phyloP scores from a whole-genome alignment of 441 rosid genomes.

The Jatropha multifida region DNA sequence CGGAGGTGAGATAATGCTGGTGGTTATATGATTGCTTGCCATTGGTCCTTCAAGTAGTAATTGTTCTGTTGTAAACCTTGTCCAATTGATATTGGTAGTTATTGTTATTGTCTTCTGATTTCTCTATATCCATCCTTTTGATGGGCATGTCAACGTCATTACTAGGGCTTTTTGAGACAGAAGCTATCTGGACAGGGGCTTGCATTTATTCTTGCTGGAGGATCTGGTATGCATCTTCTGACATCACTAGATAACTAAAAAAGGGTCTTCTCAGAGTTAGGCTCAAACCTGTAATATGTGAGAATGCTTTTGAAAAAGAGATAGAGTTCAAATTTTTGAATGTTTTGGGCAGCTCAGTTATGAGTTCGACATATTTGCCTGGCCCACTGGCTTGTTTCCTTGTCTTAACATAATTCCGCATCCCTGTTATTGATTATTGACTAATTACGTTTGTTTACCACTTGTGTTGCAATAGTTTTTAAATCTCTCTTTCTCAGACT shows the following conservation, averaged over 20 bases:
- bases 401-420: background rate
- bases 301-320: constrained; percentile 12
- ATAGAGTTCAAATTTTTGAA: constrained; percentile 1
- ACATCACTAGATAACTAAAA: constrained; percentile 9
- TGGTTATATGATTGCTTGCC: constrained; percentile 14
- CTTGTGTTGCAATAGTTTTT: background rate
- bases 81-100: background rate
- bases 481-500: constrained; percentile 8
- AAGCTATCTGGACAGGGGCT: constrained; percentile 92
- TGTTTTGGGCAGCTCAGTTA: constrained; percentile 13
- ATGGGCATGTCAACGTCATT: constrained; percentile 23
- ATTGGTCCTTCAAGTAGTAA: background rate
- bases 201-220: constrained; percentile 91
- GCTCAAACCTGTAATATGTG: constrained; percentile 2
- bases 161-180: constrained; percentile 88
- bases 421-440: background rate
- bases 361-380: background rate
- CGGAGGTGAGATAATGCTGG: constrained; percentile 59
- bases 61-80: background rate
- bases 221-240: constrained; percentile 70
- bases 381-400: constrained; percentile 9
- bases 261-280: background rate
- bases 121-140: constrained; percentile 14
- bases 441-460: background rate
- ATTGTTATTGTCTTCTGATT: constrained; percentile 10